A percentile compares a stretch with the other conserved stretches of the same genome.
Evolutionary conservation across 1,284 basidiomycete genomes (phyloP).

Genomic region (Amylostereum areolatum): DNA sequence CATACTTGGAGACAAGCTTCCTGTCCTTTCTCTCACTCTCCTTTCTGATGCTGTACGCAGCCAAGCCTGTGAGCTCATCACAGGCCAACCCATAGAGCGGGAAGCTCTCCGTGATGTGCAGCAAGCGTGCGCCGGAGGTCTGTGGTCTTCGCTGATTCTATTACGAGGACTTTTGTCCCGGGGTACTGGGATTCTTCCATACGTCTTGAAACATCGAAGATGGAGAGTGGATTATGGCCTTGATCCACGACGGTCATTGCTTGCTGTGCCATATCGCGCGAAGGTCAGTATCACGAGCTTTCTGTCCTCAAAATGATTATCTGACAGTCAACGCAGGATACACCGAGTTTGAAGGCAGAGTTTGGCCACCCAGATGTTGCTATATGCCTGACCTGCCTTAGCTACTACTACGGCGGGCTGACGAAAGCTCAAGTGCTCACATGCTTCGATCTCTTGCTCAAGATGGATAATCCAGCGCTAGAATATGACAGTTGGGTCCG

Average conservation of each 20-base stretch:
- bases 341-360: slow-evolving; percentile 41
- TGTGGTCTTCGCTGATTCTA: slow-evolving; percentile 33
- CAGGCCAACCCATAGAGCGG: too few relatives aligned
- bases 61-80: too few relatives aligned
- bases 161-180: slow-evolving; percentile 37
- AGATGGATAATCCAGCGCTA: slow-evolving; percentile 35
- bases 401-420: slow-evolving; percentile 48
- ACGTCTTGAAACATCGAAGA: slow-evolving; percentile 34
- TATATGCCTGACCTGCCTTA: slow-evolving; percentile 41
- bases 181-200: slow-evolving; percentile 30
- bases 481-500: slow-evolving; percentile 40
- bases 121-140: too few relatives aligned
- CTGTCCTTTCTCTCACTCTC: neutral
- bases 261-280: slow-evolving; percentile 49
- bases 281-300: slow-evolving; percentile 20
- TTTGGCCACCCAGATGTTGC: slow-evolving; percentile 52
- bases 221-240: slow-evolving; percentile 54
- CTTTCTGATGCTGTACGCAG: too few relatives aligned
- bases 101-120: too few relatives aligned
- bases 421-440: slow-evolving; percentile 30
- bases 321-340: slow-evolving; percentile 23
- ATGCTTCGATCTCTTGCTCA: slow-evolving; percentile 35
- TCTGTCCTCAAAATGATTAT: neutral
- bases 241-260: slow-evolving; percentile 33
- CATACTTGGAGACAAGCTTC: slow-evolving; percentile 3